Evolutionary conservation across 2,329 filamentous ascomycete genomes (phyloP), one percentile per base, ranked within the genome.

Genomic region (Hypoxylon sp.): DNA sequence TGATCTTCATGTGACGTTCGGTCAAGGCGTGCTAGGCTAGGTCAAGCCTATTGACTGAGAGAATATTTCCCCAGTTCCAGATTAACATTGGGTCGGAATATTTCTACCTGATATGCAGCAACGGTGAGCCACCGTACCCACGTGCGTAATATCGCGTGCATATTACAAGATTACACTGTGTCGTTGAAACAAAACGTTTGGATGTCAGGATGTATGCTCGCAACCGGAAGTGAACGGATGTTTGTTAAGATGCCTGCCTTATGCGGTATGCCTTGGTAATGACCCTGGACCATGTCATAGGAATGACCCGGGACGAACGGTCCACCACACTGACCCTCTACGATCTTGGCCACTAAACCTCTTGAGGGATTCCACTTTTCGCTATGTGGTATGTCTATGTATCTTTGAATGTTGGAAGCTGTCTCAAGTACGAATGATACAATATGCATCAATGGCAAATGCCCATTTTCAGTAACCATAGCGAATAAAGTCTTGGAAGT

Each of bases 211-310:
- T 25, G 21, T 11, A 49, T 14, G 21, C 45, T 49, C 25, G 25
- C 45, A 49, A 17, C 45, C 25, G 45, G 25, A 30, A 49, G 45
- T 49, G 45, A 25, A 49, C 25, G 45, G 45, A 49, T 25, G 25
- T 49, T 49, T 28, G 23, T 9, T 49, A 9, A n/a, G 45, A 30
- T 49, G 25, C 45, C 45, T 49, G 45, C 25, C 45, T 49, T 30
- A 49, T 49, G 45, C 45, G 23, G 45, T 10, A 49, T 28, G 1
- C 11, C 6, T n/a, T n/a, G n/a, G n/a, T 7, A 6, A 30, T 30
- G 5, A 30, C 45, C 45, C 45, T 49, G 14, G 25, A n/a, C 25
- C 25, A 21, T 19, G 38, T 21, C 14, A 43, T 43, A 17, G 38
- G 14, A 43, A 30, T 23, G 45, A 23, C 14, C 45, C 45, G 45